Conservation (phyloP, 108 stramenopile species). For the Cyclostephanos invisitatus region DNA sequence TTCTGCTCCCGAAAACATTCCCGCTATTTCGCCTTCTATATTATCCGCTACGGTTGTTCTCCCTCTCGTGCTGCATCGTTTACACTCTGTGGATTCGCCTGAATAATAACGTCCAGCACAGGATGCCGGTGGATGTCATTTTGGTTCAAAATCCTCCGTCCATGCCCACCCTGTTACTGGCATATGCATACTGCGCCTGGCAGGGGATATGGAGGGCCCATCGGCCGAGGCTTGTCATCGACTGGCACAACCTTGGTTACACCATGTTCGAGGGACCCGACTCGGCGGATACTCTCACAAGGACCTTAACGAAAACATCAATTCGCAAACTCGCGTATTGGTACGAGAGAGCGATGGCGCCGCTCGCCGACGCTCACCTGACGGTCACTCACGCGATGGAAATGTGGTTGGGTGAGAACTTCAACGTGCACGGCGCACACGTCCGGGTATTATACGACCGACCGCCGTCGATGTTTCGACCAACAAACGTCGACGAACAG, state of each 20-base stretch:
- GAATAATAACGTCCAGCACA: conserved; percentile 20
- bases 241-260: conserved; percentile 99
- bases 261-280: conserved; percentile 77
- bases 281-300: not conserved
- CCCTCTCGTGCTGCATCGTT: conserved; percentile 54
- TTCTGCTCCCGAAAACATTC: conserved; percentile 53
- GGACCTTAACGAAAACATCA: conserved; percentile 10
- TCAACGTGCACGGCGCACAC: conserved; percentile 46
- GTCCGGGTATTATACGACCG: conserved; percentile 86
- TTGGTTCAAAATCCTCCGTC: conserved; percentile 98
- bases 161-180: conserved; percentile 81
- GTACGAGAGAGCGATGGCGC: conserved; percentile 80
- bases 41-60: conserved; percentile 57
- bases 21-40: conserved; percentile 60
- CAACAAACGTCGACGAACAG: conserved; percentile 62
- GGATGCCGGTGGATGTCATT: conserved; percentile 61
- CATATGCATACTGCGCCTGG: conserved; percentile 59
- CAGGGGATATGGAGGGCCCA: conserved; percentile 20
- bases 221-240: conserved; percentile 83
- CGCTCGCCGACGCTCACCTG: conserved; percentile 82
- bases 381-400: conserved; percentile 93
- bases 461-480: conserved; percentile 85
- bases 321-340: conserved; percentile 50
- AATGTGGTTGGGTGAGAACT: conserved; percentile 75
- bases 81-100: conserved; percentile 55